A percentile compares a stretch with the other conserved stretches of the same genome.
Conservation (phyloP, 495 filamentous ascomycete species). For the Filosporella fistucella region DNA sequence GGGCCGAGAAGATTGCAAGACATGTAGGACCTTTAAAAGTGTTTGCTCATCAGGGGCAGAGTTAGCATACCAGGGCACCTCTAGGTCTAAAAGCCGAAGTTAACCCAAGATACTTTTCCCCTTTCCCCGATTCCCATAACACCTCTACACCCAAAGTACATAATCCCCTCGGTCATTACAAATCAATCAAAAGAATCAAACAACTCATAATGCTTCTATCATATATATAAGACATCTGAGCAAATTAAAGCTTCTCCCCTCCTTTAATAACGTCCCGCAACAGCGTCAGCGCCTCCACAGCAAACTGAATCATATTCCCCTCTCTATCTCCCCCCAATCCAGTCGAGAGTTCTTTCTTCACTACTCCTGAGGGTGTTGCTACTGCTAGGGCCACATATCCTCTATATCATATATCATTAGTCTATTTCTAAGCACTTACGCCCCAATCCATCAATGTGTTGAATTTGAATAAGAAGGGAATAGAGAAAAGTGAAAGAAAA, state of each 20-base stretch:
- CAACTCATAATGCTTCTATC: too few species aligned
- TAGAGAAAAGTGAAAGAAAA: neutral
- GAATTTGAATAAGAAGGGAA: neutral
- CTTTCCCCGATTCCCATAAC: too few species aligned
- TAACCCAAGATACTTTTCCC: too few species aligned
- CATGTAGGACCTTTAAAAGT: too few species aligned
- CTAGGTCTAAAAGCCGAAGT: too few species aligned
- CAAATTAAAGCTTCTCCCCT: slow-evolving; percentile 34
- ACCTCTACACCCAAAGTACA: too few species aligned
- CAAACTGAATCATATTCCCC: slow-evolving; percentile 59
- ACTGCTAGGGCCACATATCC: slow-evolving; percentile 59
- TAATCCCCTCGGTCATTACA: too few species aligned
- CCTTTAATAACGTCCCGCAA: slow-evolving; percentile 51
- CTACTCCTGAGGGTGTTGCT: slow-evolving; percentile 38
- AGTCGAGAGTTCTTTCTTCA: slow-evolving; percentile 49
- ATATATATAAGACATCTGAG: too few species aligned
- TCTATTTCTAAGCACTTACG: neutral
- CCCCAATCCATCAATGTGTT: neutral
- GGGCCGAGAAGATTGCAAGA: too few species aligned
- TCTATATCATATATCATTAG: slow-evolving; percentile 22
- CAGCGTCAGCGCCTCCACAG: slow-evolving; percentile 48
- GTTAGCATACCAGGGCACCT: too few species aligned
- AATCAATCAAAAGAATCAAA: too few species aligned
- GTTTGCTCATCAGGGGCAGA: too few species aligned
- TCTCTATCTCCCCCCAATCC: slow-evolving; percentile 45